These are phyloP conservation scores for Penicillium mononematosum DNA, from an alignment of 495 filamentous ascomycete genomes.

Conservation along the genomic window DNA sequence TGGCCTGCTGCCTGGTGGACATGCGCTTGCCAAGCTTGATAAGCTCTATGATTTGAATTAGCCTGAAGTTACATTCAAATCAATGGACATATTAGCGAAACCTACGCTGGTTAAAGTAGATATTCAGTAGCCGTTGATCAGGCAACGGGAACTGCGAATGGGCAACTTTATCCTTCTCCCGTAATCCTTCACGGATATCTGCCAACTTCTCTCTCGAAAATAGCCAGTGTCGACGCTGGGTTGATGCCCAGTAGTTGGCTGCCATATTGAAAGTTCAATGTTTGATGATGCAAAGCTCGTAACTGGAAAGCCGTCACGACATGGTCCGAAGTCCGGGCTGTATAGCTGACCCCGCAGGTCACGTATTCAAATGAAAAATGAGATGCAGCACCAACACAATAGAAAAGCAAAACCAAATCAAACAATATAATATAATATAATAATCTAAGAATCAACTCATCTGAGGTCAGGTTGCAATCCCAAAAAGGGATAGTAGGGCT, in stretches of 20 bases:
- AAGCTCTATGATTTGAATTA: constrained; percentile 53
- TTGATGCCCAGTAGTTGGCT: constrained; percentile 95
- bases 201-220: constrained; percentile 78
- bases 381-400: not conserved
- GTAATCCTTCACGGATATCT: constrained; percentile 67
- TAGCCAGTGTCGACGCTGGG: constrained; percentile 85
- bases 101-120: constrained; percentile 87
- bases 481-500: constrained; percentile 40
- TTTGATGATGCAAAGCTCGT: constrained; percentile 6
- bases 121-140: constrained; percentile 76
- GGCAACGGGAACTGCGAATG: constrained; percentile 80
- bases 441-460: not conserved
- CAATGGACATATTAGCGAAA: not conserved
- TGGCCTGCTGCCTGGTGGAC: constrained; percentile 78
- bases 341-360: constrained; percentile 5
- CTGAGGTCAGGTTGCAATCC: constrained; percentile 21
- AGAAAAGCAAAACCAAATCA: not conserved
- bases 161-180: constrained; percentile 66
- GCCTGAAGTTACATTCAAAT: not conserved
- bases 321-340: constrained; percentile 4
- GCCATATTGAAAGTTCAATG: constrained; percentile 60
- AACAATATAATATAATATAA: not conserved
- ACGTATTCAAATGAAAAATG: not conserved
- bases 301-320: constrained; percentile 1
- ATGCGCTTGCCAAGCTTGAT: constrained; percentile 77